Base-by-base conservation (phyloP, 2,329 filamentous ascomycete genomes). In the Venturia oleaginea region DNA sequence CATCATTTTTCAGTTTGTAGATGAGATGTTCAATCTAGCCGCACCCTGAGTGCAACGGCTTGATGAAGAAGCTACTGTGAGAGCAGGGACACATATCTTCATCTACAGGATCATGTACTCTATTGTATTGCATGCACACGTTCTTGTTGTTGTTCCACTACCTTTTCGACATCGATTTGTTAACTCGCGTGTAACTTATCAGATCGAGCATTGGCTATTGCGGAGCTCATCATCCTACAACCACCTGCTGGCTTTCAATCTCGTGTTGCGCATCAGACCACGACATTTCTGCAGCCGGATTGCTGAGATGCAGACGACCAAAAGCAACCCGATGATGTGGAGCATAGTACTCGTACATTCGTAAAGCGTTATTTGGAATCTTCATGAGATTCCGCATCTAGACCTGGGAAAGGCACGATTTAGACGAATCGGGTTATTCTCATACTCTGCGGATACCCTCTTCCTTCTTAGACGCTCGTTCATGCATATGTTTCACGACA, bases 51-150 rank as follows among this genome's bases (percentile, higher is more conserved):
- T n/a, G n/a, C n/a, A n/a, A n/a, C n/a, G n/a, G n/a, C n/a, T n/a
- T n/a, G n/a, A n/a, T n/a, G n/a, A n/a, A n/a, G n/a, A n/a, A n/a
- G n/a, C n/a, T n/a, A n/a, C n/a, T 17, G 38, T 42, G 38, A 17
- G 15, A 42, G 15, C n/a, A 48, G 4, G 24, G 4, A 48, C n/a
- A 24, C n/a, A n/a, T n/a, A n/a, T 37, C 34, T 37, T 37, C 34
- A 51, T n/a, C 48, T 55, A 27, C 51, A 55, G 51, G 51, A 55
- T 55, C 15, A 55, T 55, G 51, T 55, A 55, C 51, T 15, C 13
- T 1, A 27, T 34, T 6, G 19, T 13, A 13, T 48, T 48, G 43
- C 43, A 48, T 48, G 43, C 8, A 24, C 19, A 55, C 24, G 51
- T 7, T 15, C 6, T n/a, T 8, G 24, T 27, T 30, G 48, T 24